These are phyloP conservation scores for Xylaria sp. DNA, from an alignment of 2,329 filamentous ascomycete genomes.

Conservation along the genomic window DNA sequence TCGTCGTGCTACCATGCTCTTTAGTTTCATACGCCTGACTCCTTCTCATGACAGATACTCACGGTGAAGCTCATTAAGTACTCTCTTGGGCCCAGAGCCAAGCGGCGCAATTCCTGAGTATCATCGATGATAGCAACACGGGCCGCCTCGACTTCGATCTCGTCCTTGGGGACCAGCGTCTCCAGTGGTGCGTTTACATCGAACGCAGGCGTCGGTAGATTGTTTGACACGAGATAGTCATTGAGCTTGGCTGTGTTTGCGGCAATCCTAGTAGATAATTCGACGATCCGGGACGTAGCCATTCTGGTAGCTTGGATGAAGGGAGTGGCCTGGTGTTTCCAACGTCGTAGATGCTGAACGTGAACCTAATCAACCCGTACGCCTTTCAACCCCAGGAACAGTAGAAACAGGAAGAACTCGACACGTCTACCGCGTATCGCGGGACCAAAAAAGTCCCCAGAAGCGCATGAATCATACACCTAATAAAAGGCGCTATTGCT, in stretches of 20 bases:
- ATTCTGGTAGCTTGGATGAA: too few relatives aligned
- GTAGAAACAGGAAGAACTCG: too few relatives aligned
- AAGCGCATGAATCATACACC: too few relatives aligned
- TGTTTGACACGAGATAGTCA: slow-evolving; percentile 10
- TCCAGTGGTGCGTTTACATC: slow-evolving; percentile 22
- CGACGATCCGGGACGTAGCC: slow-evolving; percentile 18
- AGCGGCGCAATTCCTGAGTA: slow-evolving; percentile 24
- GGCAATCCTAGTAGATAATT: slow-evolving; percentile 18
- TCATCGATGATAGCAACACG: slow-evolving; percentile 29
- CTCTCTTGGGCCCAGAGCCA: slow-evolving; percentile 28
- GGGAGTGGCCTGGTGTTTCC: too few relatives aligned
- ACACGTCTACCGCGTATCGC: too few relatives aligned
- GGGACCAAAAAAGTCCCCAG: too few relatives aligned
- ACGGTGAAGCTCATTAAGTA: slow-evolving; percentile 28
- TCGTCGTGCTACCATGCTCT: slow-evolving; percentile 21
- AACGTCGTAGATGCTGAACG: too few relatives aligned
- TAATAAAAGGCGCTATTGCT: too few relatives aligned
- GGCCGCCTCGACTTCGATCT: slow-evolving; percentile 13
- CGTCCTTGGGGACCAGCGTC: slow-evolving; percentile 16
- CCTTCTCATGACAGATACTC: too few relatives aligned
- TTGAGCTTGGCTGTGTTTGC: slow-evolving; percentile 12
- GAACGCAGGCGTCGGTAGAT: slow-evolving; percentile 24
- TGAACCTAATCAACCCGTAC: too few relatives aligned
- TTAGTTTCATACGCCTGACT: too few relatives aligned
- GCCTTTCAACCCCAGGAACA: too few relatives aligned